Base-by-base conservation (phyloP, 163 green algal genomes). In the Chloroidium sp. region DNA sequence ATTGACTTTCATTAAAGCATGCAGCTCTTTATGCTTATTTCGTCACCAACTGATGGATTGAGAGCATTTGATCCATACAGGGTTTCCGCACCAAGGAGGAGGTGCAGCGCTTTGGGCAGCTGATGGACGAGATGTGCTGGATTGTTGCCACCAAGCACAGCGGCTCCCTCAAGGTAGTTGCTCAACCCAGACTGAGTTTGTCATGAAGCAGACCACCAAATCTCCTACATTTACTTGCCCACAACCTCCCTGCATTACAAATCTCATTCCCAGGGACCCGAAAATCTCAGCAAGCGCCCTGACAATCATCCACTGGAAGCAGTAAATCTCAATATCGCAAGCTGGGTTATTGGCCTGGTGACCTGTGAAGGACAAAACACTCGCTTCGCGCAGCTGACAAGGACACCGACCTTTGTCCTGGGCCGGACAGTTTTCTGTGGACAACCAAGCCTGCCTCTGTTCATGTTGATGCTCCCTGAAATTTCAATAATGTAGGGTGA, bases 91-190 rank as follows among this genome's bases (percentile, higher is more conserved):
- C 82, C 74, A 90, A 93, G 74, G 90, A 95, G 77, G 95, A 98
- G 90, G 93, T 99, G 62, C 86, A 97, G 89, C 92, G 93, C 76
- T 99, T 98, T 86, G 84, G 85, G 12, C 87, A 94, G 82, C 94
- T 98, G 90, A 97, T 99, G 93, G 92, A 97, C 86, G 95, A 98
- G 91, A 96, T 99, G 93, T 97, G 93, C 89, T 89, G 97, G 88
- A 97, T 99, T 78, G 95, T 99, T 74, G 95, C 95, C 78, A 96
- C 90, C 69, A 98, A 98, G 92, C 92, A 98, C 92, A 90, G 85
- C 78, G 95, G 93, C 82, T 91, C 80, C 69, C 90, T 98, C 61
- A 97, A 97, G 89, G 92, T 83, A 60, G 36, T 36, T 36, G 36
- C 36, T 36, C 36, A 36, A 36, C 36, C 36, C 36, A 36, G 36